A percentile compares a stretch with the other conserved stretches of the same genome.
Conservation (phyloP, 179 eudicot species). For the Carnegiea gigantea region DNA sequence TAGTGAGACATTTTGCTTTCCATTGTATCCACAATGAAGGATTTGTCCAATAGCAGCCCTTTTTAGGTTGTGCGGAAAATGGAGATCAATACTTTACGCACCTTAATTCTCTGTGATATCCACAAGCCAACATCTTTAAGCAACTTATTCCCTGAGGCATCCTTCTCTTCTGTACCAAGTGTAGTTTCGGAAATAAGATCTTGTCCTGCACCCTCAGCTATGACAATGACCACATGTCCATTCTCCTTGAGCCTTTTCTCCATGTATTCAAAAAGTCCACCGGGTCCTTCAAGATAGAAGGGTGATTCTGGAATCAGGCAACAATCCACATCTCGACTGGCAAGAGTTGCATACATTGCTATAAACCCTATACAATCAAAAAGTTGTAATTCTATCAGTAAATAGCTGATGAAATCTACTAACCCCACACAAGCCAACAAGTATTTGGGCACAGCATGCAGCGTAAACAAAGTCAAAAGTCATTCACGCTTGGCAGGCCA, state of each 20-base stretch:
- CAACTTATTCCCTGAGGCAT: conserved; percentile 87
- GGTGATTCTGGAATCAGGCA: conserved; percentile 96
- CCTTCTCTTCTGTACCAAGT: conserved; percentile 46
- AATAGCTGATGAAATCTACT: background rate
- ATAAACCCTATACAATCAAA: conserved; percentile 35
- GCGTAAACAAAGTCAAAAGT: background rate
- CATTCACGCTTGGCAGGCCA: background rate
- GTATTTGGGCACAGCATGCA: background rate
- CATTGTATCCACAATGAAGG: background rate
- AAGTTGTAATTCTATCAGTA: background rate
- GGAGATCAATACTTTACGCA: conserved; percentile 13
- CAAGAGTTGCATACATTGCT: conserved; percentile 48
- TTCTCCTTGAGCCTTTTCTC: conserved; percentile 77
- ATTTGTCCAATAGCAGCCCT: background rate
- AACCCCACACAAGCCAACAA: background rate
- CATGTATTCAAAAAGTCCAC: conserved; percentile 83
- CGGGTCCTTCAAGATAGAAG: conserved; percentile 81
- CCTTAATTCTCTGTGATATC: conserved; percentile 83
- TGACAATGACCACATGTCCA: conserved; percentile 77
- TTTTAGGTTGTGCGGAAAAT: background rate
- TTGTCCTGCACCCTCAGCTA: conserved; percentile 96
- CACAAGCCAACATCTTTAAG: conserved; percentile 76
- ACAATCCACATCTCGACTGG: conserved; percentile 64
- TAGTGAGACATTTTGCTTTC: background rate
- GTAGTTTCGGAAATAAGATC: conserved; percentile 66